phyloP scores from a whole-genome alignment of 768 basidiomycete genomes.

The Russula sp. region DNA sequence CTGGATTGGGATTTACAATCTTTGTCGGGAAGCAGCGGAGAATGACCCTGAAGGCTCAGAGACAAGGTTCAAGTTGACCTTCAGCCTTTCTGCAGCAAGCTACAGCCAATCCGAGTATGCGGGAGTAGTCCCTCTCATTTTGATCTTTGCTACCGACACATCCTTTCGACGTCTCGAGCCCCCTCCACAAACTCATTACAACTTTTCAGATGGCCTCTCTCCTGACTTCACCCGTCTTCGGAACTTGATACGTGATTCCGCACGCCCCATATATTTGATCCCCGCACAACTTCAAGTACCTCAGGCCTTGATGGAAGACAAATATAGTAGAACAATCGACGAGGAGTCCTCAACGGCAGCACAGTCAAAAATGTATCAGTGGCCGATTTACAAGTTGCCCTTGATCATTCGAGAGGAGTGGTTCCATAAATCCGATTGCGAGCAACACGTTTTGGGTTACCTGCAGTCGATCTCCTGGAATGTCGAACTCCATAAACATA shows the following conservation, averaged over 20 bases:
- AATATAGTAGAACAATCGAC: not conserved
- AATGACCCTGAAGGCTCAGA: not conserved
- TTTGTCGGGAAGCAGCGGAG: not conserved
- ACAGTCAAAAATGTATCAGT: not conserved
- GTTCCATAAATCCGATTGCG: not conserved
- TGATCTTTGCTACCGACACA: not conserved
- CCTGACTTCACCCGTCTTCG: too few relatives aligned
- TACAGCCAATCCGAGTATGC: conserved; percentile 5
- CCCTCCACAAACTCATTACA: not conserved
- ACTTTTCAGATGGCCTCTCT: conserved; percentile 1
- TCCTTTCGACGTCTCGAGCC: not conserved
- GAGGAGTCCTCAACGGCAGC: not conserved
- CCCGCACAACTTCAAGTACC: not conserved
- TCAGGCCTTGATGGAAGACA: not conserved
- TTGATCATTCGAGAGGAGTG: not conserved
- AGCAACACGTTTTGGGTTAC: not conserved
- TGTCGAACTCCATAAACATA: not conserved
- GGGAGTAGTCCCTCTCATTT: not conserved
- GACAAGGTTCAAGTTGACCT: not conserved
- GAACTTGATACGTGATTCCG: too few relatives aligned
- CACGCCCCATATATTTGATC: not conserved
- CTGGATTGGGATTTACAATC: conserved; percentile 10
- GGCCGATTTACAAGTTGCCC: not conserved
- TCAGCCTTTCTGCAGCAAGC: not conserved
- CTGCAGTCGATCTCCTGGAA: not conserved